Evolutionary conservation across 257 asterid species (phyloP).

Genomic region (Nicotiana knightiana): DNA sequence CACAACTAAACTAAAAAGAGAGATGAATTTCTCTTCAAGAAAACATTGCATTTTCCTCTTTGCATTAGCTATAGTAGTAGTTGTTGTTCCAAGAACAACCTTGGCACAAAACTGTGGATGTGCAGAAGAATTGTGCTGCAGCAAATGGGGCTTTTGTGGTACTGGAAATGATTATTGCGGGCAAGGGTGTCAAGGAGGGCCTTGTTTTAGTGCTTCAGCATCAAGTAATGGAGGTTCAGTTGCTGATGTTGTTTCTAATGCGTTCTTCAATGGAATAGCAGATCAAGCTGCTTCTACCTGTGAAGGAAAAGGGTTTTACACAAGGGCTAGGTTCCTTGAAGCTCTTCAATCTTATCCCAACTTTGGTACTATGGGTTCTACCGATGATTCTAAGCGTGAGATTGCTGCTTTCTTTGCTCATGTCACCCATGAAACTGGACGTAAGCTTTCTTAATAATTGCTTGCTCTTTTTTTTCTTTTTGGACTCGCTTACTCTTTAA

Average conservation of each 20-base stretch:
- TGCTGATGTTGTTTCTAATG: background rate
- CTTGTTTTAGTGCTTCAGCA: background rate
- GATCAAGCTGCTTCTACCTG: background rate
- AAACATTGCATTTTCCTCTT: background rate
- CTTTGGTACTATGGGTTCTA: too few species aligned
- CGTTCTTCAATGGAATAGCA: conserved; percentile 5
- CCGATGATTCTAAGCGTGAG: conserved; percentile 28
- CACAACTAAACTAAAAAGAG: too few species aligned
- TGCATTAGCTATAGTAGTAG: background rate
- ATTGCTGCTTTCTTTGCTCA: conserved; percentile 52
- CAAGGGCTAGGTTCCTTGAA: too few species aligned
- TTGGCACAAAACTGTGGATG: background rate
- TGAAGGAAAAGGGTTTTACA: background rate
- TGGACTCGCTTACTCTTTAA: too few species aligned
- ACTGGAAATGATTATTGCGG: background rate
- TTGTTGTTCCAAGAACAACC: background rate
- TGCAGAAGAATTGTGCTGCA: background rate
- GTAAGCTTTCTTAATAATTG: conserved; percentile 15
- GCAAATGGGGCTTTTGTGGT: background rate
- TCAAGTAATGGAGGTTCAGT: background rate
- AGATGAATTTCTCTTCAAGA: too few species aligned
- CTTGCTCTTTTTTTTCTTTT: background rate
- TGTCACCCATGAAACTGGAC: conserved; percentile 43
- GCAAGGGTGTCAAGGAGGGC: background rate
- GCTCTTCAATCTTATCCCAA: too few species aligned